Percentiles rank a stretch among this genome's conserved stretches.
phyloP scores from a whole-genome alignment of 202 grass and related monocot species.

The Sporobolus alterniflorus region DNA sequence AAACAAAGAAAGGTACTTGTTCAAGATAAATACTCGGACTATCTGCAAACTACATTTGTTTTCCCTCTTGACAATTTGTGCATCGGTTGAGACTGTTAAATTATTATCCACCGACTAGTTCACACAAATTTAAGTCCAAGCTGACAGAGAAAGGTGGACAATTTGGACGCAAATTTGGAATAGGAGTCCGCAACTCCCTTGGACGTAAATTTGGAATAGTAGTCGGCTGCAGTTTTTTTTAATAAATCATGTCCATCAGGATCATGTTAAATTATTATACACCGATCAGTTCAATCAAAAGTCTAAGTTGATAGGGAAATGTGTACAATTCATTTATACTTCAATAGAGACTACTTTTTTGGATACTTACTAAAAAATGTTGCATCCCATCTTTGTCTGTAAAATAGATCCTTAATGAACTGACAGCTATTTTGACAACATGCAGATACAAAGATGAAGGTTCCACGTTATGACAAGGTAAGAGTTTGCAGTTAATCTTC shows the following conservation, averaged over 20 bases:
- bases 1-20: constrained; percentile 84
- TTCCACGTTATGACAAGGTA: constrained; percentile 99
- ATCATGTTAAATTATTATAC: no score
- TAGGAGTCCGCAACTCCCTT: no score
- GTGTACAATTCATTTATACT: no score
- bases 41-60: constrained; percentile 32
- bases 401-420: constrained; percentile 32
- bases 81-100: not conserved
- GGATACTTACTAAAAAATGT: constrained; percentile 1
- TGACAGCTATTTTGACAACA: constrained; percentile 37
- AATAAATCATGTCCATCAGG: no score
- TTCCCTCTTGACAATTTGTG: constrained; percentile 17
- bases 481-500: constrained; percentile 56
- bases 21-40: constrained; percentile 14
- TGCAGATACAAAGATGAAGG: constrained; percentile 94
- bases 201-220: no score
- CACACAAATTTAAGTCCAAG: no score
- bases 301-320: no score
- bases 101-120: no score
- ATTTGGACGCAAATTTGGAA: no score
- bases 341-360: not conserved
- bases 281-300: no score
- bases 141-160: no score
- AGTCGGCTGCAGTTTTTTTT: no score
- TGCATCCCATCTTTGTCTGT: constrained; percentile 13